Conservation (phyloP, 1,284 basidiomycete species). For the Anthracocystis panici-leucophaei region DNA sequence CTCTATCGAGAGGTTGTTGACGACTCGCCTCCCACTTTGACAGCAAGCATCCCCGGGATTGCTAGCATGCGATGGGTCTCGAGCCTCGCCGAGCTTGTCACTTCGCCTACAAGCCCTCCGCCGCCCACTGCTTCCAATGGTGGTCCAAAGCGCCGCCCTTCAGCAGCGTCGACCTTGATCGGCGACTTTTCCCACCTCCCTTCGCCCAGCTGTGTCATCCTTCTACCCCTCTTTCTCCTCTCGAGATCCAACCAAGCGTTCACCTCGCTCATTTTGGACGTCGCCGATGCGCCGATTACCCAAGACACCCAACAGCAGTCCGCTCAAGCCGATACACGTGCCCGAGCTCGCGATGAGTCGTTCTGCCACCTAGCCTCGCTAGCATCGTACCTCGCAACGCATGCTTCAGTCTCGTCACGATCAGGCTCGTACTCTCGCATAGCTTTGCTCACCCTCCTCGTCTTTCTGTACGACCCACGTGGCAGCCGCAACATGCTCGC, state of each 20-base stretch:
- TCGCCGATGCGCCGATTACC: conserved; percentile 8
- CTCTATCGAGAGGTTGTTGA: conserved; percentile 41
- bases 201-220: conserved; percentile 36
- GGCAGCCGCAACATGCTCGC: conserved; percentile 44
- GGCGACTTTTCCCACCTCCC: conserved; percentile 47
- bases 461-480: conserved; percentile 50
- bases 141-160: conserved; percentile 5
- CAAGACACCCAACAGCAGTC: not conserved
- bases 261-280: conserved; percentile 38
- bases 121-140: not conserved
- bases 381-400: conserved; percentile 56
- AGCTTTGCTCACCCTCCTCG: conserved; percentile 48
- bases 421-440: conserved; percentile 52
- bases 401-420: conserved; percentile 50
- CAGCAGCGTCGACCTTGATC: conserved; percentile 12
- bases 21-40: conserved; percentile 43
- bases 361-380: conserved; percentile 52
- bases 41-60: conserved; percentile 33
- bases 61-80: conserved; percentile 51
- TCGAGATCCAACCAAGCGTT: conserved; percentile 55
- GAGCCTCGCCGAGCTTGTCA: conserved; percentile 33
- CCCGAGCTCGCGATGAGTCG: conserved; percentile 27
- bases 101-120: conserved; percentile 13
- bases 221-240: conserved; percentile 52
- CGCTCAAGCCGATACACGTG: conserved; percentile 2